Conservation (phyloP, 441 rosid genomes). For the Bocquillonia castaneifolia region DNA sequence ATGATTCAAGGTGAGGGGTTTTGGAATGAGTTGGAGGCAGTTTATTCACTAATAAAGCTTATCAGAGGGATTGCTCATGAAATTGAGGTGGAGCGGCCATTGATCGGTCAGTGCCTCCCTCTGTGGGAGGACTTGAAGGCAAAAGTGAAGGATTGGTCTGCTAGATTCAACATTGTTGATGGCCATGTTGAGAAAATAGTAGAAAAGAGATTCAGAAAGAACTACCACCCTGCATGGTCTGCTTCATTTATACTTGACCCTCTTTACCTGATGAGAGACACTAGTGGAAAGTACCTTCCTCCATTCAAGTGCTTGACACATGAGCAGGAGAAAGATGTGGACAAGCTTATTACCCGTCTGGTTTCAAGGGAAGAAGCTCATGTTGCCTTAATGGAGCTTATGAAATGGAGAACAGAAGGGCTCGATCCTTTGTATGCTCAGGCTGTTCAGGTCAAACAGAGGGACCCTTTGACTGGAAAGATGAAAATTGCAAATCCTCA, state of each 20-base stretch:
- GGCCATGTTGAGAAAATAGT: conserved; percentile 70
- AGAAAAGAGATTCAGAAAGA: conserved; percentile 78
- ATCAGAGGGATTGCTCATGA: conserved; percentile 68
- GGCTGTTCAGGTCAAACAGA: conserved; percentile 89
- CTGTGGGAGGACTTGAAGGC: conserved; percentile 80
- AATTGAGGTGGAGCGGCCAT: conserved; percentile 70
- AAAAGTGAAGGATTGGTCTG: conserved; percentile 82
- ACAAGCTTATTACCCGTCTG: conserved; percentile 75
- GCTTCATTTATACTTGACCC: conserved; percentile 92
- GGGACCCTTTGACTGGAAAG: conserved; percentile 76
- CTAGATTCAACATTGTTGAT: conserved; percentile 58
- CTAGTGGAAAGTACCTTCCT: conserved; percentile 79
- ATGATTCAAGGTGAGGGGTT: conserved; percentile 65
- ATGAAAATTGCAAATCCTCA: conserved; percentile 85
- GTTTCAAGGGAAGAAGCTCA: conserved; percentile 90
- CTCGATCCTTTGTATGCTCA: conserved; percentile 83
- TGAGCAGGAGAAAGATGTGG: conserved; percentile 93
- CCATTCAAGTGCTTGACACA: conserved; percentile 75
- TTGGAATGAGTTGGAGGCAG: conserved; percentile 85
- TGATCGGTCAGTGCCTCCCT: conserved; percentile 83
- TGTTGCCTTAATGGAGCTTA: conserved; percentile 87
- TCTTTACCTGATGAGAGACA: conserved; percentile 68
- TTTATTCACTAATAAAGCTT: conserved; percentile 60
- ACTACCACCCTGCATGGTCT: conserved; percentile 97
- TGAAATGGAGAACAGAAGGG: conserved; percentile 97